A percentile compares a stretch with the other conserved stretches of the same genome.
Evolutionary conservation across 2,329 filamentous ascomycete species (phyloP).

Genomic region (Cordyceps cateniannulata): DNA sequence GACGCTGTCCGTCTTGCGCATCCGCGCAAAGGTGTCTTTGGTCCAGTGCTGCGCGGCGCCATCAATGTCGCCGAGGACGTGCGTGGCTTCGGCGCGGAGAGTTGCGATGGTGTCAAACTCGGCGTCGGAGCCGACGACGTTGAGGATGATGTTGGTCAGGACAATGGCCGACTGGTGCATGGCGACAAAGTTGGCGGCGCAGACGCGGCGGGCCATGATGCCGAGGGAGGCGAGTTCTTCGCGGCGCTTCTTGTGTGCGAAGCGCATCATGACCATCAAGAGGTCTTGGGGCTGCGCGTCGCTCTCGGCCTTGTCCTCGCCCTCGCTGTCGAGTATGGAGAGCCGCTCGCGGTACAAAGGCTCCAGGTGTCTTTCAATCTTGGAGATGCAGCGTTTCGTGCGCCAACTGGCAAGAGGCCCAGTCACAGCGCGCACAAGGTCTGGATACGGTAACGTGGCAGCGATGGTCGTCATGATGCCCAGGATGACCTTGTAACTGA

Average conservation of each 20-base stretch:
- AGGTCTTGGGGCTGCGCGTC: conserved; percentile 33
- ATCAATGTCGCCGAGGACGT: conserved; percentile 18
- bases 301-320: no score
- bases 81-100: conserved; percentile 31
- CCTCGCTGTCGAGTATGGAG: conserved; percentile 1
- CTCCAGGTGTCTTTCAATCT: neutral
- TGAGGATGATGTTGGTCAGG: conserved; percentile 33
- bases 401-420: neutral
- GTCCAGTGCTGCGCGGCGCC: conserved; percentile 17
- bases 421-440: conserved; percentile 16
- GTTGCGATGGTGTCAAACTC: conserved; percentile 30
- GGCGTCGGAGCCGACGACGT: conserved; percentile 29
- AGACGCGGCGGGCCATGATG: conserved; percentile 26
- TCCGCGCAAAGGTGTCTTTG: conserved; percentile 28
- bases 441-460: conserved; percentile 23
- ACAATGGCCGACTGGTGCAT: conserved; percentile 35
- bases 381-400: neutral
- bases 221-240: conserved; percentile 27
- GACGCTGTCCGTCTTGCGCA: conserved; percentile 35
- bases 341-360: neutral
- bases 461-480: conserved; percentile 25
- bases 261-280: conserved; percentile 36
- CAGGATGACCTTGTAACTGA: conserved; percentile 22
- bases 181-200: conserved; percentile 28
- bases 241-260: conserved; percentile 30